These are phyloP conservation scores for Trichosporon sp. DNA, from an alignment of 1,284 basidiomycete species.

Conservation along the genomic window DNA sequence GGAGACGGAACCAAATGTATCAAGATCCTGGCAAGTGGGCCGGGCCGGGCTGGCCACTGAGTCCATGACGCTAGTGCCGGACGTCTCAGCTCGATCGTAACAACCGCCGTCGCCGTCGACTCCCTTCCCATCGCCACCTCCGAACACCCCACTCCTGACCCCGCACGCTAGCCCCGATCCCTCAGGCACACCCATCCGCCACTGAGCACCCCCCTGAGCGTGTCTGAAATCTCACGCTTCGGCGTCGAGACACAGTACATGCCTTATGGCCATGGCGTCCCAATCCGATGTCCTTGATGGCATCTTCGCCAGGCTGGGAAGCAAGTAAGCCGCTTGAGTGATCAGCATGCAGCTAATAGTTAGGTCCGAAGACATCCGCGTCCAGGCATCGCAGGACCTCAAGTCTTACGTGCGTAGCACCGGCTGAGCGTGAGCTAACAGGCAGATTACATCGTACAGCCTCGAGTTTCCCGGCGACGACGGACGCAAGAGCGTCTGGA, in stretches of 20 bases:
- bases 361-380: conserved; percentile 31
- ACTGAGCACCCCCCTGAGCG: neutral
- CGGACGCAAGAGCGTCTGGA: conserved; percentile 52
- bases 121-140: neutral
- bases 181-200: neutral
- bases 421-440: neutral
- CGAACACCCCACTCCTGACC: neutral
- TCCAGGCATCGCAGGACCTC: conserved; percentile 39
- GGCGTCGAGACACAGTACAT: neutral
- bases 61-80: conserved; percentile 6
- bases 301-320: conserved; percentile 49
- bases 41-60: neutral
- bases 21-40: neutral
- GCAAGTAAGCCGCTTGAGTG: conserved; percentile 38
- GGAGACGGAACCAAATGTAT: neutral
- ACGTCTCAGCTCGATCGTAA: neutral
- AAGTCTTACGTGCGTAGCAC: conserved; percentile 38
- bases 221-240: neutral
- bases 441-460: conserved; percentile 46
- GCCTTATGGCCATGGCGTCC: conserved; percentile 40
- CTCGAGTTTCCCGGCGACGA: conserved; percentile 55
- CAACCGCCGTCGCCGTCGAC: neutral
- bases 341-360: neutral
- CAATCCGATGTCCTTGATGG: conserved; percentile 51
- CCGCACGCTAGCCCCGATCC: neutral